Evolutionary conservation across 306 rosid species (phyloP).

Genomic region (Prunus mongolica): DNA sequence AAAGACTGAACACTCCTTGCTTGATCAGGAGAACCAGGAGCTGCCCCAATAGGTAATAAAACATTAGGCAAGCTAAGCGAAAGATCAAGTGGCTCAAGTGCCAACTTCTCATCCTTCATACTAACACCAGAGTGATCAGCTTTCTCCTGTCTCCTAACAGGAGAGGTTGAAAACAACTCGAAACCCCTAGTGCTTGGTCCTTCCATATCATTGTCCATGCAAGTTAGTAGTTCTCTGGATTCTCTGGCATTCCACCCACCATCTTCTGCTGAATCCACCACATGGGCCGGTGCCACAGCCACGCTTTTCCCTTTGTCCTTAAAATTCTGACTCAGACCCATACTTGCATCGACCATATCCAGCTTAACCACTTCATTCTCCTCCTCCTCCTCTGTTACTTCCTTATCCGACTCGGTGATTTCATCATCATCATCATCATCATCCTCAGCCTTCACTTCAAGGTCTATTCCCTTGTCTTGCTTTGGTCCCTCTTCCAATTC

Average conservation of each 20-base stretch:
- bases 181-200: constrained; percentile 89
- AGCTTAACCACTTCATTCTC: constrained; percentile 36
- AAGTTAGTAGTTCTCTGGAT: constrained; percentile 35
- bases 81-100: constrained; percentile 74
- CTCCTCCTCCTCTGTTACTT: constrained; percentile 30
- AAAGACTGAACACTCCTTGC: constrained; percentile 84
- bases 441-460: constrained; percentile 33
- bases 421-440: constrained; percentile 33
- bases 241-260: constrained; percentile 56
- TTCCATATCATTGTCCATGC: constrained; percentile 58
- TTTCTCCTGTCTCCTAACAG: constrained; percentile 68
- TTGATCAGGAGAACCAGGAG: constrained; percentile 85
- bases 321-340: constrained; percentile 33
- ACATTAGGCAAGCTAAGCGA: constrained; percentile 95
- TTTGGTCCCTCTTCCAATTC: constrained; percentile 32
- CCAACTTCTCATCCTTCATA: constrained; percentile 53
- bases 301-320: constrained; percentile 89
- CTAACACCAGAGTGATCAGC: constrained; percentile 41
- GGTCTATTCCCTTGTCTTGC: constrained; percentile 41
- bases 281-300: constrained; percentile 41
- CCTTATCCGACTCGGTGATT: constrained; percentile 36
- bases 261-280: constrained; percentile 44
- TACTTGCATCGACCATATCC: constrained; percentile 23
- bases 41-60: constrained; percentile 82
- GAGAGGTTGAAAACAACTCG: constrained; percentile 77